phyloP scores from a whole-genome alignment of 2,329 filamentous ascomycete genomes.

The Botrytis galanthina region DNA sequence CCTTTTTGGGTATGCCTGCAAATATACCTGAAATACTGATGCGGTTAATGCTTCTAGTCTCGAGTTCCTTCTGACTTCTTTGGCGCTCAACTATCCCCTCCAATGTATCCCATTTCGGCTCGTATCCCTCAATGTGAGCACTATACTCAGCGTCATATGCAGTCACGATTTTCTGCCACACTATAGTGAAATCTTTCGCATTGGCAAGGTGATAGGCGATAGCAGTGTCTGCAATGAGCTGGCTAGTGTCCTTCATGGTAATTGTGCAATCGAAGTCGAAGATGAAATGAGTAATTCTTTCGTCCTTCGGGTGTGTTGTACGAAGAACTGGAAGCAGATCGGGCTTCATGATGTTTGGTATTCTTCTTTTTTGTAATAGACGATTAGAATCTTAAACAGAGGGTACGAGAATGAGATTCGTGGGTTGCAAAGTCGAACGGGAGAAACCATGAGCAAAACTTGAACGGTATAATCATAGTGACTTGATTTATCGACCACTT shows the following conservation, averaged over 20 bases:
- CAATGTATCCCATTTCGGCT: conserved; percentile 21
- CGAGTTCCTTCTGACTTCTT: conserved; percentile 28
- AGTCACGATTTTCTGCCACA: conserved; percentile 10
- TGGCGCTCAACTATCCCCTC: conserved; percentile 29
- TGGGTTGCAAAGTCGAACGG: not conserved
- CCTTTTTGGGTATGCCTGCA: conserved; percentile 23
- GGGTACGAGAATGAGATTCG: not conserved
- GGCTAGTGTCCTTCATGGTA: conserved; percentile 36
- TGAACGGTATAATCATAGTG: not conserved
- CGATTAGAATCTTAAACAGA: not conserved
- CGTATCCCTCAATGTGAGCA: not conserved
- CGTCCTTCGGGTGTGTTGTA: not conserved
- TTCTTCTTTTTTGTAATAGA: not conserved
- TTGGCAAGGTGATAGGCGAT: conserved; percentile 21
- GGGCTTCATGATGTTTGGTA: not conserved
- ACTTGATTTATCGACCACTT: not conserved
- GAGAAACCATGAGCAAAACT: not conserved
- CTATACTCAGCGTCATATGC: not conserved
- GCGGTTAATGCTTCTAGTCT: conserved; percentile 31
- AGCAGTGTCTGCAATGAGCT: conserved; percentile 25
- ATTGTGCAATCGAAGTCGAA: conserved; percentile 39
- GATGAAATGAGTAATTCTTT: conserved; percentile 25
- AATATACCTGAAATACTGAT: conserved; percentile 34
- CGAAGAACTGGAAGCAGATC: not conserved
- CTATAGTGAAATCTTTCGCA: conserved; percentile 18